These are phyloP conservation scores for Xerocomus amazonicus DNA, from an alignment of 1,284 basidiomycete species.

Conservation along the genomic window DNA sequence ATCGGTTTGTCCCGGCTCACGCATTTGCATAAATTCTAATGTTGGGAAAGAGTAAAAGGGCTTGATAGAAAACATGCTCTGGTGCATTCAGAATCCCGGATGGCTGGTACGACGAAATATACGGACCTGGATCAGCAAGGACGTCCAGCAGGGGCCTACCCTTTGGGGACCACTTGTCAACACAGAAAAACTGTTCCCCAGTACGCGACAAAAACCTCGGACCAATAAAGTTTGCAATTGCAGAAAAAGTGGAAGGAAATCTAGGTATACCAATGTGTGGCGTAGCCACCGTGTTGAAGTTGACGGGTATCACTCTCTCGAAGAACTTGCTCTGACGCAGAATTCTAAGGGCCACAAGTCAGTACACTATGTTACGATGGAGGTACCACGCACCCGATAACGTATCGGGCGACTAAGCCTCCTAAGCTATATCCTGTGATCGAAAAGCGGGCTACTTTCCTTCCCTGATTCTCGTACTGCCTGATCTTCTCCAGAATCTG, in stretches of 20 bases:
- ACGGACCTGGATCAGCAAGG: constrained; percentile 80
- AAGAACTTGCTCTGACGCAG: constrained; percentile 71
- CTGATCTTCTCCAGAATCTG: constrained; percentile 54
- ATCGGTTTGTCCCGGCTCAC: constrained; percentile 36
- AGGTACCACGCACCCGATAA: constrained; percentile 53
- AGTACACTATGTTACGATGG: neutral
- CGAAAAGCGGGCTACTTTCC: constrained; percentile 62
- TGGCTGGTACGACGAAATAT: neutral
- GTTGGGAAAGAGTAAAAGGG: constrained; percentile 64
- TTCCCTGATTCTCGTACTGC: constrained; percentile 49
- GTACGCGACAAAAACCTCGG: constrained; percentile 78
- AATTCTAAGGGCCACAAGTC: constrained; percentile 38
- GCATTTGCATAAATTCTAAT: constrained; percentile 85
- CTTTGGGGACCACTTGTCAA: constrained; percentile 69
- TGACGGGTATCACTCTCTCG: constrained; percentile 60
- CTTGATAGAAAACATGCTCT: constrained; percentile 78
- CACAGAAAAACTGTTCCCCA: constrained; percentile 76
- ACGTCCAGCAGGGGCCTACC: constrained; percentile 75
- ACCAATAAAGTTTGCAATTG: constrained; percentile 57
- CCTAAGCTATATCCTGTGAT: constrained; percentile 80
- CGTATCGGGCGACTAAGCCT: constrained; percentile 76
- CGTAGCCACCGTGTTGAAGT: constrained; percentile 82
- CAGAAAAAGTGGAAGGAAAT: constrained; percentile 61
- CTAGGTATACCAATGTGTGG: constrained; percentile 71
- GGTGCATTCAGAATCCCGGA: constrained; percentile 9